phyloP scores from a whole-genome alignment of 441 rosid genomes.

The Croton setiger region DNA sequence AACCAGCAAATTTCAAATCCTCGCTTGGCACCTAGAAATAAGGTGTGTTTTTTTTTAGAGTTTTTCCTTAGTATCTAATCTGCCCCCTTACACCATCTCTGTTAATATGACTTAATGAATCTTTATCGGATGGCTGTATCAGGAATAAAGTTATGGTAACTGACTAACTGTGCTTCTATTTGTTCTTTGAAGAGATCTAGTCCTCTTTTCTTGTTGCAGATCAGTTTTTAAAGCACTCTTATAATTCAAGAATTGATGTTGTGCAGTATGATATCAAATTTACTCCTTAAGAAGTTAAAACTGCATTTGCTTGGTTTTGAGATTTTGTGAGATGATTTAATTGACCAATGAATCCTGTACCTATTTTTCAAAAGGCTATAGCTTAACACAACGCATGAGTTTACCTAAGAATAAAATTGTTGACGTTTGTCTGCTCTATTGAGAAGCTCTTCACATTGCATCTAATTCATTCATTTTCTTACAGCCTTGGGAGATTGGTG shows the following conservation, averaged over 20 bases:
- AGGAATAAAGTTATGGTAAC: slow-evolving; percentile 1
- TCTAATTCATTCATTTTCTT: slow-evolving; percentile 15
- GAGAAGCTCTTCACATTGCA: not conserved
- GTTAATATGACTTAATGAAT: not conserved
- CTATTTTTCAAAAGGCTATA: not conserved
- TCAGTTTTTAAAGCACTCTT: not conserved
- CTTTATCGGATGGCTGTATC: not conserved
- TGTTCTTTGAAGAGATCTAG: slow-evolving; percentile 4
- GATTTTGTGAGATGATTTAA: not conserved
- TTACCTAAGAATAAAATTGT: slow-evolving; percentile 4
- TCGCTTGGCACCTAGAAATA: slow-evolving; percentile 63
- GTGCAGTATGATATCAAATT: not conserved
- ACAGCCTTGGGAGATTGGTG: slow-evolving; percentile 78
- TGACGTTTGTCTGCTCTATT: not conserved
- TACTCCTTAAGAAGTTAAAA: not conserved
- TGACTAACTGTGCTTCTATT: not conserved
- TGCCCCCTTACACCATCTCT: not conserved
- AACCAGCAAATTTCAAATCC: slow-evolving; percentile 73
- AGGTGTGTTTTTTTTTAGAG: slow-evolving; percentile 49
- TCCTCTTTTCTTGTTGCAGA: not conserved
- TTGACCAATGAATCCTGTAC: not conserved
- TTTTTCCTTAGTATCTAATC: not conserved
- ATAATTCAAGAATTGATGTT: slow-evolving; percentile 1
- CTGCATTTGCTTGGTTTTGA: not conserved
- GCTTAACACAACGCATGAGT: not conserved